Conservation (phyloP, 805 yeast species). For the Candida glaebosa region DNA sequence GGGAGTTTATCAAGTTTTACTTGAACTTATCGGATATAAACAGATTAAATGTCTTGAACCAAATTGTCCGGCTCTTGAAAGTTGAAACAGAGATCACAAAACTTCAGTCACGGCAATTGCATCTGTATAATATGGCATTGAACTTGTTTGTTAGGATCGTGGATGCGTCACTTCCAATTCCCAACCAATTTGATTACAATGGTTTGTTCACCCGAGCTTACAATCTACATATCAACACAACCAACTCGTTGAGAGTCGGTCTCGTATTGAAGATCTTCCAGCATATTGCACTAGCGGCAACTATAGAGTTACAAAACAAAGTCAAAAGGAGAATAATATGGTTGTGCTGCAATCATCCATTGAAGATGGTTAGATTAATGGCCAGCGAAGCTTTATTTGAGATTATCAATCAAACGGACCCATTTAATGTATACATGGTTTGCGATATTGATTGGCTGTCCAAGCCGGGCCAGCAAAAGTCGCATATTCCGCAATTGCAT, state of each 20-base stretch:
- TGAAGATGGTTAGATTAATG: conserved; percentile 27
- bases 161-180: conserved; percentile 35
- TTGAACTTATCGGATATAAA: neutral
- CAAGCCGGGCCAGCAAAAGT: neutral
- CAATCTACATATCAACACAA: conserved; percentile 54
- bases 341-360: conserved; percentile 28
- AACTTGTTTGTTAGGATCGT: conserved; percentile 34
- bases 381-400: conserved; percentile 45
- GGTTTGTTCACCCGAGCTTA: conserved; percentile 46
- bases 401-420: conserved; percentile 8
- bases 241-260: conserved; percentile 33
- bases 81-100: conserved; percentile 20
- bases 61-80: conserved; percentile 5
- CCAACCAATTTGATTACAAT: conserved; percentile 22
- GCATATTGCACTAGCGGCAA: conserved; percentile 21
- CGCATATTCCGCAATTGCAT: neutral
- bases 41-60: conserved; percentile 1
- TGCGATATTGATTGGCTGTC: conserved; percentile 3
- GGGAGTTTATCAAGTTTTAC: conserved; percentile 26
- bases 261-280: conserved; percentile 44
- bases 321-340: conserved; percentile 19
- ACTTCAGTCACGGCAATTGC: conserved; percentile 10
- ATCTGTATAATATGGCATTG: conserved; percentile 21
- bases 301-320: conserved; percentile 9
- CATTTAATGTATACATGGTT: conserved; percentile 1